Conservation (phyloP, 2,329 filamentous ascomycete genomes). For the Dendryphion nanum region DNA sequence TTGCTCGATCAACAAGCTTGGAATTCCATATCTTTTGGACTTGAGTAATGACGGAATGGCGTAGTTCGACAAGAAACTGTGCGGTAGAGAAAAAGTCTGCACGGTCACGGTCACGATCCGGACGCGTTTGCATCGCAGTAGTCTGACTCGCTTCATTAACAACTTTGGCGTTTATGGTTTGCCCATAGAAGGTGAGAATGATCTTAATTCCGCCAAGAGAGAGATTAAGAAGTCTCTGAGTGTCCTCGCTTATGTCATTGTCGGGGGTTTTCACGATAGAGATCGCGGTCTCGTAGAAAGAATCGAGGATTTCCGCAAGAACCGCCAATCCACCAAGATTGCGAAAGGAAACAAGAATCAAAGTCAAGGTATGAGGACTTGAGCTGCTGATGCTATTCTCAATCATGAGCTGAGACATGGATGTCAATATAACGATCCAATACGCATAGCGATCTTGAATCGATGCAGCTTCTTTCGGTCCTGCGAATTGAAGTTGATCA, state of each 20-base stretch:
- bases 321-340: slow-evolving; percentile 72
- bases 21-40: slow-evolving; percentile 83
- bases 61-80: slow-evolving; percentile 84
- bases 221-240: slow-evolving; percentile 40
- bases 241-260: slow-evolving; percentile 46
- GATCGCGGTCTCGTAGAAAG: slow-evolving; percentile 63
- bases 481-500: slow-evolving; percentile 59
- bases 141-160: slow-evolving; percentile 74
- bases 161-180: slow-evolving; percentile 74
- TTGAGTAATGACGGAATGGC: slow-evolving; percentile 74
- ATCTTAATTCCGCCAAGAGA: slow-evolving; percentile 70
- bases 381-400: slow-evolving; percentile 55
- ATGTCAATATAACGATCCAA: slow-evolving; percentile 77
- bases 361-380: slow-evolving; percentile 51
- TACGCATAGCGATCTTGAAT: slow-evolving; percentile 69
- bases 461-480: slow-evolving; percentile 48
- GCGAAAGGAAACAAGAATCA: slow-evolving; percentile 85
- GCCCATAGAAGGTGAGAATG: slow-evolving; percentile 77
- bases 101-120: slow-evolving; percentile 55
- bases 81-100: slow-evolving; percentile 63
- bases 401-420: slow-evolving; percentile 74
- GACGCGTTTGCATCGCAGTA: slow-evolving; percentile 50
- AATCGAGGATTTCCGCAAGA: slow-evolving; percentile 69
- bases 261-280: slow-evolving; percentile 44
- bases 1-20: slow-evolving; percentile 75